Base-by-base conservation (phyloP, 768 basidiomycete genomes). In the Suillus alpinus region DNA sequence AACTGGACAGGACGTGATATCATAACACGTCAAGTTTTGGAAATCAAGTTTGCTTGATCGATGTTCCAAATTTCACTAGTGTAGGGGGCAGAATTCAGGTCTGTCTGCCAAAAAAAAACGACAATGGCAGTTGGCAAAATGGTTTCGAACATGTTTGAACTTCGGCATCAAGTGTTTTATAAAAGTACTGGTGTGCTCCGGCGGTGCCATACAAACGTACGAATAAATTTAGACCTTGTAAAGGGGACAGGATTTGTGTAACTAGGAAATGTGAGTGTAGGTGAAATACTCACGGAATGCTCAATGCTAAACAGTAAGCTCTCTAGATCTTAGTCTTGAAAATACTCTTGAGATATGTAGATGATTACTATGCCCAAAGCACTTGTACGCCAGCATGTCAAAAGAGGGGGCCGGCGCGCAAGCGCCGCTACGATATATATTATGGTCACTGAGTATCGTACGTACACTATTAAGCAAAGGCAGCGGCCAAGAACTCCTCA, bases 401-500 rank as follows among this genome's bases (percentile, higher is more conserved):
- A 50, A 50, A 50, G 16, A 49, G 16, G 47, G 18, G 9, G 31
- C 29, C 29, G 29, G 29, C 16, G 23, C 14, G 26, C 9, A 29
- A 16, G 31, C 18, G 10, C 10, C 31, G 18, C 49, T 50, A 50
- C 31, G 3, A 50, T 31, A 50, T 32, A 9, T 50, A 50, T 50
- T 50, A 50, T 32, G 10, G 6, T 7, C 18, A n/a, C 49, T n/a
- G 18, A 50, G 31, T 18, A 50, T 32, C 31, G 10, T 32, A 34
- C 34, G 34, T 34, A 50, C 18, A 61, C 65, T 74, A 70, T 40
- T 60, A 55, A 31, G 67, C 78, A 63, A 92, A 91, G 5, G 91
- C 87, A 32, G 80, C 71, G 23, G 79, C 73, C 50, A 91, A 74
- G 79, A 93, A 92, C 53, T 81, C 74, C 70, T 91, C 89, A 56